Evolutionary conservation across 2,329 filamentous ascomycete genomes (phyloP), one percentile per base, ranked within the genome.

Genomic region (Fulvia fulva): DNA sequence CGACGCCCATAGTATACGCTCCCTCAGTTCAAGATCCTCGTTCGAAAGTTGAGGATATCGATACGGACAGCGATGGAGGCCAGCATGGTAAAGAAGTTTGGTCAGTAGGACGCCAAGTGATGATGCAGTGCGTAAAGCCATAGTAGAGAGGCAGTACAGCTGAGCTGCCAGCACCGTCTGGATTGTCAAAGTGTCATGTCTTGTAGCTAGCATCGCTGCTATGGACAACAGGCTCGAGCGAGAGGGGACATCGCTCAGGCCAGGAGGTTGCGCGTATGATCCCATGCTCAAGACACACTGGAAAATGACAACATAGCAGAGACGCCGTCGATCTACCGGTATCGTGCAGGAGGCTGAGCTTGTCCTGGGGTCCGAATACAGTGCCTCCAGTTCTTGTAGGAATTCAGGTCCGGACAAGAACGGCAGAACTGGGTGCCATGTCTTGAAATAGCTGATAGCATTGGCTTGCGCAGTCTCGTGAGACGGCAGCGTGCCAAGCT

Each of bases 211-310:
- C 1, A 70, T 65, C 2, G 70, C 71, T 1, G 80, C 69, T 1
- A 77, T 59, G 2, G 70, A 62, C 6, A 73, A 73, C 53, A 80
- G 68, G 44, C 71, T 73, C 9, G 70, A 60, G 19, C 57, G 58
- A 1, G 60, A 67, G 0, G 73, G 70, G 12, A 75, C 74, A 66
- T n/a, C 73, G 63, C 8, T 73, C 67, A 55, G 63, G 22, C 51
- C 54, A 44, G 46, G 23, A 23, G 59, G 51, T 5, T 53, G 34
- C 21, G 41, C 53, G 26, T 55, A 57, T 7, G 59, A 72, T 1
- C 78, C 78, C 16, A 82, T 74, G 52, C 79, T 80, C 63, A 82
- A 80, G n/a, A 81, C 73, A 53, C 80, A 79, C 61, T 81, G 79
- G 43, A 81, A 76, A 2, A 76, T 78, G 30, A 78, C 64, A 5